Percentiles rank a stretch among this genome's conserved stretches.
phyloP scores from a whole-genome alignment of 371 early-diverging fungal species.

The Blakeslea trispora region DNA sequence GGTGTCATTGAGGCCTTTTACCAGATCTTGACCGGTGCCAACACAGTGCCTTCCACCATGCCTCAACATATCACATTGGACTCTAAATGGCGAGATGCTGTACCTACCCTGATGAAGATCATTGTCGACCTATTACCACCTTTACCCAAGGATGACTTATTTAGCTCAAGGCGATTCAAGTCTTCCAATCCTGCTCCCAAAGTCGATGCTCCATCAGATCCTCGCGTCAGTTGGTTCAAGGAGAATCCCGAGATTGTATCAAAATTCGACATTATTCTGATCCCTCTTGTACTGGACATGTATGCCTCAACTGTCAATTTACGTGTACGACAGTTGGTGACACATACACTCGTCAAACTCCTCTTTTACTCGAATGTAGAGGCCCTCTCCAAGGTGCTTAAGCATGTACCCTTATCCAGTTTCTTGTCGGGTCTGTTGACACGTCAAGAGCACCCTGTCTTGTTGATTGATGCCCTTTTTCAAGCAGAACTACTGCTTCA shows the following conservation, averaged over 20 bases:
- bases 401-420: constrained; percentile 52
- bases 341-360: constrained; percentile 57
- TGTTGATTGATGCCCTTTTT: constrained; percentile 60
- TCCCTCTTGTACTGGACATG: constrained; percentile 60
- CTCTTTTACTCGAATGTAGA: constrained; percentile 46
- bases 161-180: constrained; percentile 40
- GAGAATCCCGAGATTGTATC: constrained; percentile 39
- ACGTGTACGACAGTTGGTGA: constrained; percentile 57
- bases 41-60: constrained; percentile 4
- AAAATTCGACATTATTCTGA: constrained; percentile 46
- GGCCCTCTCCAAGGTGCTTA: constrained; percentile 39
- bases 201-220: constrained; percentile 22
- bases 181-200: constrained; percentile 21
- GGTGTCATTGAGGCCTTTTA: constrained; percentile 59
- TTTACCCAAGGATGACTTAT: constrained; percentile 59
- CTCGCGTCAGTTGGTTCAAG: constrained; percentile 42
- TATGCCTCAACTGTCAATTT: constrained; percentile 60
- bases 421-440: constrained; percentile 66
- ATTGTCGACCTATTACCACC: constrained; percentile 64
- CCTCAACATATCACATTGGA: constrained; percentile 32
- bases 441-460: constrained; percentile 57
- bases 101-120: constrained; percentile 42
- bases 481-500: constrained; percentile 55
- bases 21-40: constrained; percentile 59
- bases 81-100: constrained; percentile 45